Percentiles rank a stretch among this genome's conserved stretches.
Conservation (phyloP, 2,329 filamentous ascomycete genomes). For the Ophiosphaerella herpotricha region DNA sequence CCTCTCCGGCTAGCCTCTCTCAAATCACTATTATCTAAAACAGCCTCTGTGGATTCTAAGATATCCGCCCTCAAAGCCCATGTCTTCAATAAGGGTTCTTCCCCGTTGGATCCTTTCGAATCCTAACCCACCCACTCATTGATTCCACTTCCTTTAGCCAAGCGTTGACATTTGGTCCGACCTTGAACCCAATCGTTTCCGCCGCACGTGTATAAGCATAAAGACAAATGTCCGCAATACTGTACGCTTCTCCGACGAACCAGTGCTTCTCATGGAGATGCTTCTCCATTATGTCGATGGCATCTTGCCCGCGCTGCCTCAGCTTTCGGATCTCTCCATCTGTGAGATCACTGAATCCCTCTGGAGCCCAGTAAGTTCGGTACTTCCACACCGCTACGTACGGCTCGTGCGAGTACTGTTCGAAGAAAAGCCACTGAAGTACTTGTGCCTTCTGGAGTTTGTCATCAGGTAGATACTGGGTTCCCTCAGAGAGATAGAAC, state of each 20-base stretch:
- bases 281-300: constrained; percentile 19
- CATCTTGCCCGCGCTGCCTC: constrained; percentile 12
- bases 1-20: too few relatives aligned
- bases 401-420: constrained; percentile 21
- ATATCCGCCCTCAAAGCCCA: not conserved
- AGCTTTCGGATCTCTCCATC: constrained; percentile 9
- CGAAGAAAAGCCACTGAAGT: constrained; percentile 24
- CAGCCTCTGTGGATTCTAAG: too few relatives aligned
- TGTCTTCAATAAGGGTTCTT: constrained; percentile 6
- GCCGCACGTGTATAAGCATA: constrained; percentile 12
- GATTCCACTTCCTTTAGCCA: constrained; percentile 17
- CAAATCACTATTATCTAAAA: too few relatives aligned
- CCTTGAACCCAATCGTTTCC: constrained; percentile 13
- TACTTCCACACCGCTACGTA: constrained; percentile 19
- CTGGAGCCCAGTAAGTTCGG: constrained; percentile 14
- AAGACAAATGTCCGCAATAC: constrained; percentile 21
- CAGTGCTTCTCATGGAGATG: constrained; percentile 16
- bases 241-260: constrained; percentile 16
- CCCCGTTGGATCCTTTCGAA: constrained; percentile 19
- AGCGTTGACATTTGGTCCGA: constrained; percentile 14
- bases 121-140: constrained; percentile 10
- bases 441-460: constrained; percentile 9
- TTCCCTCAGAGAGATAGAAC: constrained; percentile 16
- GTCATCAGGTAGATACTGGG: constrained; percentile 10
- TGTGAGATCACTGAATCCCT: constrained; percentile 5